Evolutionary conservation across 768 basidiomycete species (phyloP), one percentile per base, ranked within the genome.

Genomic region (Leccinum obscurum): DNA sequence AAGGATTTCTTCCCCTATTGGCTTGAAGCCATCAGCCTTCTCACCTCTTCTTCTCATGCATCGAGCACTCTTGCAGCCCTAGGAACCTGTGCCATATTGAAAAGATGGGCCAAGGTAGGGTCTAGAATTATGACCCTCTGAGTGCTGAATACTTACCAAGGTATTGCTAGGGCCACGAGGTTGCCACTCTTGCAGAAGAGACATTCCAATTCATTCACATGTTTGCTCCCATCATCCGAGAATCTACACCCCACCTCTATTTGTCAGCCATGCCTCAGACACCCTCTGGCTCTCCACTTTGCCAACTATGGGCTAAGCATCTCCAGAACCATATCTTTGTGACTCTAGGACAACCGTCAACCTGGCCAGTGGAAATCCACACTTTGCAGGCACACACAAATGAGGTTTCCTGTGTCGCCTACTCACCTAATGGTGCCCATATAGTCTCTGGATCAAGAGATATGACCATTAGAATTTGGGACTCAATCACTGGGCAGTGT

Each of bases 221-320:
- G 5, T 79, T 78, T 65, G 65, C 61, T 15, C 51, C 59, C 3
- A 55, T 69, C n/a, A 72, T 78, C 24, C 59, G 65, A 44, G 61
- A 64, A 28, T 75, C 75, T 51, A 67, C 71, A 17, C 73, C 76
- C 8, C 77, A 79, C 46, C 71, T 79, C 8, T 79, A 79, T 59
- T 15, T 79, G 6, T 78, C 78, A 32, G 78, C 75, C 20, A 61
- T 79, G 37, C 70, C 76, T 9, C 76, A 76, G 41, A 61, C 68
- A 11, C 76, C 78, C 2, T 58, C 41, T 1, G 60, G 63, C 30
- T 74, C 71, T 28, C 41, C 56, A 9, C 61, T 78, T 3, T 69
- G 37, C 48, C 62, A 39, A 58, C 64, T 50, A 62, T 73, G 35
- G 72, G 71, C 8, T 17, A 44, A 34, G 57, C 64, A 67, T 65